Conservation (phyloP, 1,284 basidiomycete species). For the Irpex rosettiformis region DNA sequence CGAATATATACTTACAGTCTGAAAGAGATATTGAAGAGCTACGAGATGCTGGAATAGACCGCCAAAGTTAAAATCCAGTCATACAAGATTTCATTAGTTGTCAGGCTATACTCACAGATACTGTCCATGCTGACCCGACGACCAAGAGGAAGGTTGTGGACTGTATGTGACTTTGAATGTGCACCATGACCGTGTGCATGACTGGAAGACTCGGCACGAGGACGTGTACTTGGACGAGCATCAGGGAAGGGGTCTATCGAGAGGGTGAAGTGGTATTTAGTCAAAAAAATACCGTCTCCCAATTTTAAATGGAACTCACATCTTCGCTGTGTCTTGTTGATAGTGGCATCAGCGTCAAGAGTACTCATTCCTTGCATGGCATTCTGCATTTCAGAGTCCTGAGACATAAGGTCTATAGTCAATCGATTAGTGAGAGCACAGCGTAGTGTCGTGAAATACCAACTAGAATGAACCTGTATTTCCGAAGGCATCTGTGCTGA, state of each 20-base stretch:
- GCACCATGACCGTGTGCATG: conserved; percentile 21
- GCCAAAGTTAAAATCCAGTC: neutral
- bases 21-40: conserved; percentile 22
- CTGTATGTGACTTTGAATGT: conserved; percentile 25
- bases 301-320: conserved; percentile 16
- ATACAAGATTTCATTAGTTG: neutral
- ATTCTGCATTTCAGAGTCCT: conserved; percentile 71
- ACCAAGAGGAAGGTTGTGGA: conserved; percentile 21
- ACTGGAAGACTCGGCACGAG: conserved; percentile 5
- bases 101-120: conserved; percentile 20
- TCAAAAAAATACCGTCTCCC: neutral
- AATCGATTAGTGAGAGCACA: conserved; percentile 1
- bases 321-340: conserved; percentile 16
- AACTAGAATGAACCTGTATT: conserved; percentile 56
- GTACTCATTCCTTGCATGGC: conserved; percentile 57
- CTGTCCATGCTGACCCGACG: conserved; percentile 25
- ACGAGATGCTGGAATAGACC: conserved; percentile 20
- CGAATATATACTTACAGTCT: conserved; percentile 20
- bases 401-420: conserved; percentile 60
- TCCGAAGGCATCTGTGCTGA: conserved; percentile 61
- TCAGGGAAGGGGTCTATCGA: conserved; percentile 22
- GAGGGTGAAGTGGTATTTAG: neutral
- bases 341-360: conserved; percentile 31
- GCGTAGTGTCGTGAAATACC: conserved; percentile 22
- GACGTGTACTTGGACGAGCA: conserved; percentile 10